Evolutionary conservation across 1,284 basidiomycete genomes (phyloP).

Genomic region (Cystobasidium pallidum): DNA sequence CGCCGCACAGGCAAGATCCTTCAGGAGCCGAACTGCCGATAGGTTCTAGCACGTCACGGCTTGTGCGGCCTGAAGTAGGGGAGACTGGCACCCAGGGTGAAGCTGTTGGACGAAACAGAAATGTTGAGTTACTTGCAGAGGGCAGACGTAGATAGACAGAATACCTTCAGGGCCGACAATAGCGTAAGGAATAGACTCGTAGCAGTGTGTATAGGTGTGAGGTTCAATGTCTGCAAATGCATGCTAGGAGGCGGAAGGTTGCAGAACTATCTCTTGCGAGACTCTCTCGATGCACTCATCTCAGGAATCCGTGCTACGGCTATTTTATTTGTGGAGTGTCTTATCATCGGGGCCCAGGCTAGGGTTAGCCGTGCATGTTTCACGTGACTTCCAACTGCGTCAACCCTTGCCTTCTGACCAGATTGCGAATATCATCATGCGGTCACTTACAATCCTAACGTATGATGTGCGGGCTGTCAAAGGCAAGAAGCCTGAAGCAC

Average conservation of each 20-base stretch:
- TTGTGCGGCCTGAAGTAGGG: neutral
- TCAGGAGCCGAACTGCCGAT: neutral
- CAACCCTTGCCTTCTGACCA: neutral
- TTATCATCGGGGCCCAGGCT: no score
- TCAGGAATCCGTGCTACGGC: no score
- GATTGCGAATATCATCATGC: constrained; percentile 3
- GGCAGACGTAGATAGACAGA: constrained; percentile 30
- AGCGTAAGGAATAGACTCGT: neutral
- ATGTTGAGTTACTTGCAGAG: constrained; percentile 37
- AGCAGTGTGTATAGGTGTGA: no score
- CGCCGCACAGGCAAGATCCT: neutral
- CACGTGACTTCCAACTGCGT: neutral
- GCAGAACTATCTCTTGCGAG: no score
- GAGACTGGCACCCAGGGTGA: neutral
- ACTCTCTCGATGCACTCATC: no score
- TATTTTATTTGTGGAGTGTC: no score
- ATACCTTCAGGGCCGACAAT: constrained; percentile 23
- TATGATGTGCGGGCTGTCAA: constrained; percentile 14
- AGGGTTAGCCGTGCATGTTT: no score
- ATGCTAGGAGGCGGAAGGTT: no score
- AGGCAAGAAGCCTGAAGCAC: constrained; percentile 42
- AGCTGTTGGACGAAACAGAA: neutral
- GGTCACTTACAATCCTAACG: constrained; percentile 28
- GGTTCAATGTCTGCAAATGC: no score
- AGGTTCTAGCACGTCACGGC: neutral